Conservation (phyloP, 148 eudicot species). For the Vaccinium vitisidaea region DNA sequence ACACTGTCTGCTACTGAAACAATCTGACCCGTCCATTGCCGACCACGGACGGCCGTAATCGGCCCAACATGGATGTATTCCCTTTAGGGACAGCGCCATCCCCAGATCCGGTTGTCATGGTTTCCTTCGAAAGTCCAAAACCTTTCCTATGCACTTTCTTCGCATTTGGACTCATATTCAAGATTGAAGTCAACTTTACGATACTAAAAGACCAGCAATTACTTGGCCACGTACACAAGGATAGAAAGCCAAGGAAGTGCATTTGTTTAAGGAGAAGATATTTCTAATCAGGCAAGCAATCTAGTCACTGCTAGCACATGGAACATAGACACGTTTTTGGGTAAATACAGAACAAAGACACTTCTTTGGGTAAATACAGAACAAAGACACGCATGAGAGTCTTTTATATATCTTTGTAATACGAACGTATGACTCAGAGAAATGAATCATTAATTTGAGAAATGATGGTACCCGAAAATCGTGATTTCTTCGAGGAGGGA, state of each 20-base stretch:
- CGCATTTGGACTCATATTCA: not conserved
- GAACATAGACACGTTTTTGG: not conserved
- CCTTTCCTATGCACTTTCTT: not conserved
- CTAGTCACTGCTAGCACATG: not conserved
- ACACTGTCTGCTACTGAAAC: too few species aligned
- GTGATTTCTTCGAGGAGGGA: slow-evolving; percentile 13
- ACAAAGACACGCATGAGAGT: not conserved
- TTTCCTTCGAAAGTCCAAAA: not conserved
- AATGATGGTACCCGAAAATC: slow-evolving; percentile 18
- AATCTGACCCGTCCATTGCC: too few species aligned
- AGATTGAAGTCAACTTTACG: not conserved
- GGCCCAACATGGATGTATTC: too few species aligned
- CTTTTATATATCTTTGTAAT: not conserved
- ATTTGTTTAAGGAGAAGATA: not conserved
- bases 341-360: too few species aligned
- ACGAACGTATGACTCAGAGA: not conserved
- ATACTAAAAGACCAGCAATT: not conserved
- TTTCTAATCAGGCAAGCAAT: not conserved
- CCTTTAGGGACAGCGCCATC: not conserved
- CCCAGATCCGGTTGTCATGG: not conserved
- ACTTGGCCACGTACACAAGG: not conserved
- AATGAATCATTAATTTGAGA: not conserved
- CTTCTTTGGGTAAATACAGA: too few species aligned
- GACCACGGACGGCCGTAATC: too few species aligned
- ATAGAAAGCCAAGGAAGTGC: not conserved